These are phyloP conservation scores for Fusarium sp. DNA, from an alignment of 2,329 filamentous ascomycete genomes.

Conservation along the genomic window DNA sequence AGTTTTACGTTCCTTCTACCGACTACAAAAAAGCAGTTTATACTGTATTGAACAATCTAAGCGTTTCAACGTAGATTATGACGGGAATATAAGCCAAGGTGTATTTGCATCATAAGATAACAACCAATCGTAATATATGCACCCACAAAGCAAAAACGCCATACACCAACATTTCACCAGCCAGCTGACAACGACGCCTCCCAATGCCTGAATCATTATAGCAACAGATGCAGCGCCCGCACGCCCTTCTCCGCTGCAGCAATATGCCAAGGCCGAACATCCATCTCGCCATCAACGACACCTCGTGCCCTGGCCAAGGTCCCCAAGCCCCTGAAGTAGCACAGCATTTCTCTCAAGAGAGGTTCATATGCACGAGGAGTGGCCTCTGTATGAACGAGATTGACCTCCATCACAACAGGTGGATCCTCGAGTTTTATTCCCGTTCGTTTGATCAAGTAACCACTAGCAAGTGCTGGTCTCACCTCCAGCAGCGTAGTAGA, in stretches of 20 bases:
- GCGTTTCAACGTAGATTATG: neutral
- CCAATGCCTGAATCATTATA: constrained; percentile 59
- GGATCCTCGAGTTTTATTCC: constrained; percentile 68
- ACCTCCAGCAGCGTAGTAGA: constrained; percentile 67
- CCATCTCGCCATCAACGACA: constrained; percentile 68
- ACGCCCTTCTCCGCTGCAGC: constrained; percentile 77
- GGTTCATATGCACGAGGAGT: constrained; percentile 68
- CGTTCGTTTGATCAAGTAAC: constrained; percentile 74
- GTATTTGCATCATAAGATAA: constrained; percentile 13
- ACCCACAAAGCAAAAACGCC: constrained; percentile 32
- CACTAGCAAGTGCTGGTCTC: constrained; percentile 70
- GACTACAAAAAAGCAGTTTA: neutral
- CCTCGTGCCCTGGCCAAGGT: constrained; percentile 77
- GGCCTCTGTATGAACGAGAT: constrained; percentile 70
- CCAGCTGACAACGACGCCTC: constrained; percentile 30
- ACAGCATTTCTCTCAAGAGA: constrained; percentile 77
- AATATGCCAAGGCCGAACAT: constrained; percentile 83
- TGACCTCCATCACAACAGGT: constrained; percentile 72
- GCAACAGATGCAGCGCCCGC: constrained; percentile 72
- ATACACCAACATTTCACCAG: constrained; percentile 21
- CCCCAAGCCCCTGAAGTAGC: constrained; percentile 75
- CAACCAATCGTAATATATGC: constrained; percentile 29
- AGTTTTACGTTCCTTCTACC: neutral
- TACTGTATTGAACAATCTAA: neutral
- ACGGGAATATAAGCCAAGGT: neutral